phyloP scores from a whole-genome alignment of 352 stramenopile genomes.

The Phytophthora pseudosyringae region DNA sequence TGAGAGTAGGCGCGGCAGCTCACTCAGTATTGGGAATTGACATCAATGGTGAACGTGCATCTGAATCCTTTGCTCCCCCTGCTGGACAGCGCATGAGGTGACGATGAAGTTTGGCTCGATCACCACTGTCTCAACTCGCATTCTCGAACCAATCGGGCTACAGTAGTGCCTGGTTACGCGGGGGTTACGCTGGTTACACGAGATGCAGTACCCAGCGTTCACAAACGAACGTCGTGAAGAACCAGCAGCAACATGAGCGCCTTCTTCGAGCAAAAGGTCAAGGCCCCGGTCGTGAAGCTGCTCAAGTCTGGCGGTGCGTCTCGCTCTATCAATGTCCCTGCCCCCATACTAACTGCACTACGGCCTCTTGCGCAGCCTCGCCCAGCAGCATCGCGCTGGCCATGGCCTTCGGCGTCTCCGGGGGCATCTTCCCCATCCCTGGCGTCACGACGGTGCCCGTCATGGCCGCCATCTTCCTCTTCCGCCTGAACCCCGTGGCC shows the following conservation, averaged over 20 bases:
- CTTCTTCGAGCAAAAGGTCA: constrained; percentile 78
- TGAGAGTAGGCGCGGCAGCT: too few species aligned
- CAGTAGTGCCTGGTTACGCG: too few species aligned
- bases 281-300: constrained; percentile 70
- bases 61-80: too few species aligned
- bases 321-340: neutral
- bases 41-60: too few species aligned
- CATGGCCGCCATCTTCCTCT: constrained; percentile 80
- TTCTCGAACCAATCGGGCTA: too few species aligned
- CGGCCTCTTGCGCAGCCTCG: constrained; percentile 52
- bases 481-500: constrained; percentile 80
- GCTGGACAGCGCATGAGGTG: too few species aligned
- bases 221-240: neutral
- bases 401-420: constrained; percentile 81
- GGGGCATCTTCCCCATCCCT: constrained; percentile 81
- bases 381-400: constrained; percentile 75
- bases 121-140: too few species aligned
- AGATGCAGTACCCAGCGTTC: constrained; percentile 13
- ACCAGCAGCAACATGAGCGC: constrained; percentile 28
- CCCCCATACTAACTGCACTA: constrained; percentile 2
- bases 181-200: neutral
- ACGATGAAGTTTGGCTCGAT: too few species aligned
- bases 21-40: too few species aligned
- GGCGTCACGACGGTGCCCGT: constrained; percentile 76
- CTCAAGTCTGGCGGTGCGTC: constrained; percentile 71